Evolutionary conservation across 1,284 basidiomycete species (phyloP), one percentile per base, ranked within the genome.

Genomic region (Trichosporon inkin): DNA sequence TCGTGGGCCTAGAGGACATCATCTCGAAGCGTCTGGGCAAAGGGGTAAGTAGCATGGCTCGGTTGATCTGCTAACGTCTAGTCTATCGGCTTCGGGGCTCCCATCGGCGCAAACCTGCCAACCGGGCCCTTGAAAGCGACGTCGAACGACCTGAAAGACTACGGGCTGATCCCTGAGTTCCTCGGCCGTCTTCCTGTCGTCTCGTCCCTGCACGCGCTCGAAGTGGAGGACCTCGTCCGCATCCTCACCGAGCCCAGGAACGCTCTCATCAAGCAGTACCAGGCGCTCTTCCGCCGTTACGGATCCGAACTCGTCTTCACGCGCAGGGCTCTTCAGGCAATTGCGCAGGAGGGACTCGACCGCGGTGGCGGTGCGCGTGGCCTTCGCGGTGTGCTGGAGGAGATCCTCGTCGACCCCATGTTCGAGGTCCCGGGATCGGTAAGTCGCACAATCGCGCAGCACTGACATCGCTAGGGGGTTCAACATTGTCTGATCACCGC

Each of bases 91-190:
- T 95, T 94, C 69, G 88, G 87, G 0, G 89, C 89, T 5, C 84
- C 83, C 36, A 80, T 92, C 17, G 73, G 83, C 8, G 64, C 55
- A 13, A 61, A 60, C 8, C 34, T 58, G 19, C 40, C 35, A 13
- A 51, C 20, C 1, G 64, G 36, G 60, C 67, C 13, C 36, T 69
- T 57, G 61, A 73, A 69, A 68, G 73, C 52, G 49, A 76, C 73
- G 0, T 73, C 75, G 0, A 58, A 68, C 84, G 94, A 97, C 79
- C 81, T 97, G 11, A 83, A 90, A 11, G 84, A 86, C 80, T 97
- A 88, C 68, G 93, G 94, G 0, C 88, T 96, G 65, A 97, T 98
- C 60, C 94, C 94, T 10, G 94, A 96, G 63, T 96, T 97, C 71
- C 84, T 95, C 40, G 92, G 90, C 20, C 88, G 94, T 34, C 78